These are phyloP conservation scores for Bolboschoenoplectus hybrid DNA, from an alignment of 202 grass and related monocot genomes.

Conservation along the genomic window DNA sequence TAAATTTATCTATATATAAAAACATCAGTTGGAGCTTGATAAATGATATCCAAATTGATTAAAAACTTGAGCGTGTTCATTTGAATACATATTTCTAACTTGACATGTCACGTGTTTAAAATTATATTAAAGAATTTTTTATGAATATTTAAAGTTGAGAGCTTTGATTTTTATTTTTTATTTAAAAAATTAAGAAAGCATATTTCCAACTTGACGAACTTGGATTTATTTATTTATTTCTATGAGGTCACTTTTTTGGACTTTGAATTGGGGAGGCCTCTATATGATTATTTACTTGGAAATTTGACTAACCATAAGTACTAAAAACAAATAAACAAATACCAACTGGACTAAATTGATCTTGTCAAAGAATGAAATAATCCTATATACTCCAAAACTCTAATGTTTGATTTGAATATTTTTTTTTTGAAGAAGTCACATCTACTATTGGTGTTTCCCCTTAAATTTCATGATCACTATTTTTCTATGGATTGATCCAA, in stretches of 20 bases:
- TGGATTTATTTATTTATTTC: not conserved
- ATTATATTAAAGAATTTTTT: too few species aligned
- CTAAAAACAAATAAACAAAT: not conserved
- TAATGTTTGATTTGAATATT: not conserved
- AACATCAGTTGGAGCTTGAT: too few species aligned
- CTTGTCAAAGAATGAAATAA: slow-evolving; percentile 10
- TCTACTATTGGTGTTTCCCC: not conserved
- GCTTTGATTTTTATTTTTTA: not conserved
- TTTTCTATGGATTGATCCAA: not conserved
- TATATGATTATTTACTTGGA: too few species aligned
- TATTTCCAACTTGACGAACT: not conserved
- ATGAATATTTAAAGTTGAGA: not conserved
- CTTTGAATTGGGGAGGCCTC: not conserved
- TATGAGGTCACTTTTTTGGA: not conserved
- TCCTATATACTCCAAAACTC: not conserved
- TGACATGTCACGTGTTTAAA: too few species aligned
- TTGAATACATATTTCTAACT: too few species aligned
- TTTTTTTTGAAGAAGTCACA: not conserved
- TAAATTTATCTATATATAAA: too few species aligned
- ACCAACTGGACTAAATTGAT: not conserved
- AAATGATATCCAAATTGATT: too few species aligned
- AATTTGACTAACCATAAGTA: not conserved
- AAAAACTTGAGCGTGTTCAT: too few species aligned
- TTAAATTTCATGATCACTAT: not conserved
- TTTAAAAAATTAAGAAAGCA: not conserved